phyloP scores from a whole-genome alignment of 73 alveolate genomes.

The Uronychia setigera region DNA sequence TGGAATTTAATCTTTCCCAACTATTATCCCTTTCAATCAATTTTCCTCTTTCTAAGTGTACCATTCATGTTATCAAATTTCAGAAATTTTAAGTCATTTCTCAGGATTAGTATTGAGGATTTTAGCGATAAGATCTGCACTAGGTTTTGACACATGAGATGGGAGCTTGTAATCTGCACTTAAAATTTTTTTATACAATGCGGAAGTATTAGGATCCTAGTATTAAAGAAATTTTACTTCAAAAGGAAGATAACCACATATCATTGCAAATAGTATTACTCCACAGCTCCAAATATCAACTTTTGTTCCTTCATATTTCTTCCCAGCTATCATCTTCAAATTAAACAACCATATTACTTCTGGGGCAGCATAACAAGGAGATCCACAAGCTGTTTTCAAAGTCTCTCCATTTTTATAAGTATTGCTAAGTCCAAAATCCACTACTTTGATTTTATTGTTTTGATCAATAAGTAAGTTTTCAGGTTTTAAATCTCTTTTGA shows the following conservation, averaged over 20 bases:
- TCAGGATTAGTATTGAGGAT: slow-evolving; percentile 93
- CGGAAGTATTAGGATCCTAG: slow-evolving; percentile 54
- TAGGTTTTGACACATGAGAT: slow-evolving; percentile 61
- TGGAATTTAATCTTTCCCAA: slow-evolving; percentile 23
- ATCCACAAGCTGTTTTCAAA: slow-evolving; percentile 83
- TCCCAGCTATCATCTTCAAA: slow-evolving; percentile 33
- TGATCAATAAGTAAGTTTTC: slow-evolving; percentile 73
- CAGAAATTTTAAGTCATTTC: slow-evolving; percentile 78
- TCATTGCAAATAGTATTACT: slow-evolving; percentile 92
- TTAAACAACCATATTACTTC: too few relatives aligned
- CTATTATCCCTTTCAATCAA: slow-evolving; percentile 10
- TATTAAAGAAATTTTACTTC: background rate
- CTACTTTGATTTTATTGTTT: slow-evolving; percentile 73
- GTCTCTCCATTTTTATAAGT: slow-evolving; percentile 79
- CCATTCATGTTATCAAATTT: slow-evolving; percentile 94
- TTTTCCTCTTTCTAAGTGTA: slow-evolving; percentile 41
- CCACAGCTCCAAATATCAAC: slow-evolving; percentile 82
- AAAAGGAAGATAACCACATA: slow-evolving; percentile 93
- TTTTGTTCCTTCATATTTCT: slow-evolving; percentile 11
- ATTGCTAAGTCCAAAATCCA: slow-evolving; percentile 83
- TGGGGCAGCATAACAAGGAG: slow-evolving; percentile 92
- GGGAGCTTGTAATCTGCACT: slow-evolving; percentile 71
- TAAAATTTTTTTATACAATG: slow-evolving; percentile 83
- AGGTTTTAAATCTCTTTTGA: slow-evolving; percentile 89
- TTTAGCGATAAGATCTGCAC: slow-evolving; percentile 81